Percentiles rank a stretch among this genome's conserved stretches.
Evolutionary conservation across 2,329 filamentous ascomycete species (phyloP).

Genomic region (Diaporthe sp.): DNA sequence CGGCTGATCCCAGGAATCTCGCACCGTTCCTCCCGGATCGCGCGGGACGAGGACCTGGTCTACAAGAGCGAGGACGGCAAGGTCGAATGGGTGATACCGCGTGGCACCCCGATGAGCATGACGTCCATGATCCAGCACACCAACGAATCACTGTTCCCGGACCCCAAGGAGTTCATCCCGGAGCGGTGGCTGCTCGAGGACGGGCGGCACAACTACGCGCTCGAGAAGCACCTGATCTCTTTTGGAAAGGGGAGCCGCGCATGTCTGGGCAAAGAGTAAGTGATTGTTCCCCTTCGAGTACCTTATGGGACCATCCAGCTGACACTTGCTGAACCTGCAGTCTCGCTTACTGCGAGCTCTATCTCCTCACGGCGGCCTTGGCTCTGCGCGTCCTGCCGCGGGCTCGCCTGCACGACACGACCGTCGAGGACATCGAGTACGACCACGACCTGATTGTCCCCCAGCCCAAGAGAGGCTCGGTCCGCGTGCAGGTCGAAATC

Average conservation of each 20-base stretch:
- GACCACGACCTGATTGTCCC: conserved; percentile 42
- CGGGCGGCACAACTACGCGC: conserved; percentile 28
- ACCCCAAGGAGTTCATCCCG: conserved; percentile 43
- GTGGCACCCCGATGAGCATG: conserved; percentile 44
- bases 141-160: conserved; percentile 43
- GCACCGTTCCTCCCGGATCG: conserved; percentile 40
- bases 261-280: conserved; percentile 47
- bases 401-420: conserved; percentile 40
- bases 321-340: neutral
- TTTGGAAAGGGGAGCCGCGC: conserved; percentile 45
- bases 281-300: too few species aligned
- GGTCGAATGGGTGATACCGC: conserved; percentile 42
- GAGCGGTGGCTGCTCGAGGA: conserved; percentile 45
- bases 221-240: conserved; percentile 42
- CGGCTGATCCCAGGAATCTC: conserved; percentile 44
- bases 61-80: conserved; percentile 33
- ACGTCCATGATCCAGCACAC: conserved; percentile 41
- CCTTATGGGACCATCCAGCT: too few species aligned
- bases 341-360: conserved; percentile 41
- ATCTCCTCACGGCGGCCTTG: conserved; percentile 40
- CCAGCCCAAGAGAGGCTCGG: conserved; percentile 42
- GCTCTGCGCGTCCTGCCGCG: conserved; percentile 40
- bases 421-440: conserved; percentile 41
- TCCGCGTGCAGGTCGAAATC: conserved; percentile 1
- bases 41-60: conserved; percentile 30